Conservation (phyloP, 257 asterid genomes). For the Lycium barbarum region DNA sequence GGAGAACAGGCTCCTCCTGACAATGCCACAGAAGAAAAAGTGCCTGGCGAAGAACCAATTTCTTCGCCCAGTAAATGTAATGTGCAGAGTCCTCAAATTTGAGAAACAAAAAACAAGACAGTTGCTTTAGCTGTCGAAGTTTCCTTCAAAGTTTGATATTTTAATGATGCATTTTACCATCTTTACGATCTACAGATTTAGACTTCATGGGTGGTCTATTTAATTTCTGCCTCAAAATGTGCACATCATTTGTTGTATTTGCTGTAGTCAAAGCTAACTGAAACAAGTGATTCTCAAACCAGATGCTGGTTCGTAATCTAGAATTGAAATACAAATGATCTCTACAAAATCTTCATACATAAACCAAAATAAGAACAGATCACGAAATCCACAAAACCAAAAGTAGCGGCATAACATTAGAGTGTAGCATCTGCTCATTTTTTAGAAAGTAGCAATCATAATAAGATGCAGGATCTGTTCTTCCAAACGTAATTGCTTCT, state of each 20-base stretch:
- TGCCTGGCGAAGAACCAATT: conserved; percentile 29
- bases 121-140: neutral
- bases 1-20: no score
- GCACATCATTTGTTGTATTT: conserved; percentile 2
- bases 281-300: conserved; percentile 3
- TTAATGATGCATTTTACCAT: neutral
- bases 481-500: no score
- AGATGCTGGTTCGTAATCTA: neutral
- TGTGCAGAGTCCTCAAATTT: conserved; percentile 40
- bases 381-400: no score
- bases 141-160: conserved; percentile 5
- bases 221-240: neutral
- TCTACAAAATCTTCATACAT: no score
- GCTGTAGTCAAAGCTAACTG: neutral
- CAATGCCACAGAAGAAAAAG: conserved; percentile 32
- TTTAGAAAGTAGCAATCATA: no score
- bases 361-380: no score
- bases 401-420: no score
- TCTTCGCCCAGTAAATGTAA: conserved; percentile 39
- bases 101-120: neutral
- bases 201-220: neutral
- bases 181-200: neutral
- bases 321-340: neutral
- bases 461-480: no score
- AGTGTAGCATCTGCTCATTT: no score